A percentile compares a stretch with the other conserved stretches of the same genome.
Conservation (phyloP, 2,329 filamentous ascomycete genomes). For the Trichophyton verrucosum region DNA sequence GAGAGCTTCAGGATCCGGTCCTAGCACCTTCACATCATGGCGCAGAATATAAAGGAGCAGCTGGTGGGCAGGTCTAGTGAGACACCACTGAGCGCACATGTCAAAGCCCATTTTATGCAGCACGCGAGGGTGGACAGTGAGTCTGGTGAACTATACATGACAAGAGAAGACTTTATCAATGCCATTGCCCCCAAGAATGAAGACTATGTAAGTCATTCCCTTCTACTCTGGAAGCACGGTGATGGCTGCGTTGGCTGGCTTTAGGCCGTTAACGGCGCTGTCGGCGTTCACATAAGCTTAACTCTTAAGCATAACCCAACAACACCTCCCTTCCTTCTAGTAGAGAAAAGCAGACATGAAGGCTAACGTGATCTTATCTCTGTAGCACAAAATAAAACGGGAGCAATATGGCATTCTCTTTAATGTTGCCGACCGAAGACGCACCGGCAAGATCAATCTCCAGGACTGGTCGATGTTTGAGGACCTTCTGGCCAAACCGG, state of each 20-base stretch:
- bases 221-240: background rate
- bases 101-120: conserved; percentile 61
- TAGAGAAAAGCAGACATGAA: background rate
- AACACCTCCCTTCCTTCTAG: background rate
- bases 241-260: background rate
- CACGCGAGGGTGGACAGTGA: conserved; percentile 64
- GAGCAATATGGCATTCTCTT: conserved; percentile 94
- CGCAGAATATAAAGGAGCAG: conserved; percentile 63
- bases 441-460: conserved; percentile 59
- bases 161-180: conserved; percentile 74
- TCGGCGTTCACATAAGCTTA: background rate
- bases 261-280: background rate
- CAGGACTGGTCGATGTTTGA: conserved; percentile 89
- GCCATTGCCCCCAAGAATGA: conserved; percentile 76
- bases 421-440: conserved; percentile 70
- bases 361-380: conserved; percentile 7
- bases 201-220: conserved; percentile 64
- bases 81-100: conserved; percentile 58
- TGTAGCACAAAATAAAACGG: conserved; percentile 90
- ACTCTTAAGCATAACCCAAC: background rate
- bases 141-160: conserved; percentile 68
- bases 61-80: conserved; percentile 51
- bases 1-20: background rate
- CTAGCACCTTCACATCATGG: background rate
- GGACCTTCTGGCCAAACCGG: conserved; percentile 82